Evolutionary conservation across 305 asterid species (phyloP), one percentile per base, ranked within the genome.

Genomic region (Fraxinus nigra): DNA sequence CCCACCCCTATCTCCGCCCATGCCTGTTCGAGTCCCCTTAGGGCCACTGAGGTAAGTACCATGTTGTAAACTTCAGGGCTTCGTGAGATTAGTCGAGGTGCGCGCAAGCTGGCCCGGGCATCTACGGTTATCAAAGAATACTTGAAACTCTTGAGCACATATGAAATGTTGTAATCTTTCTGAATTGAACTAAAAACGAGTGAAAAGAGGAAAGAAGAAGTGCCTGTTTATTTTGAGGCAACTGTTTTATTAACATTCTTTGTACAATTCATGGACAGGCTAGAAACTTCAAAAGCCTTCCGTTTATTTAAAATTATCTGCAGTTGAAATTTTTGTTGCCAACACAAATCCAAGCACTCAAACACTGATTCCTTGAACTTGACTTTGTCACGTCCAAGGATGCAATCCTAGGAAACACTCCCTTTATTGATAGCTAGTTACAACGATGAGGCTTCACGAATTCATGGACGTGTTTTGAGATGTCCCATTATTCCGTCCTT

Each of bases 221-320:
- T 65, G 73, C 43, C 38, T 69, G 43, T 69, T 30, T 6, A 32
- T 28, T 69, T 69, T 79, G n/a, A 14, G 79, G 85, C 79, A 75
- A 86, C 75, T 13, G 59, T 83, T 51, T 86, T 84, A 84, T 84
- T 86, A 11, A 72, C 81, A n/a, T 28, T 70, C 30, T 20, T 74
- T 13, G 35, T 40, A 63, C 74, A 78, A 16, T 22, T 24, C 46
- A 83, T 38, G 46, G 35, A 76, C 38, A 75, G 82, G 78, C 78
- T 24, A 37, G 72, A 11, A 51, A 37, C 61, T 77, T 80, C 1
- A 72, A 46, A 24, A 40, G 72, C 82, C 76, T 84, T 48, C 35
- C 35, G 20, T 2, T 6, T 6, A 20, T 14, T 22, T 75, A 37
- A 14, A 40, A 38, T 20, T 75, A 20, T 51, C 10, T 75, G 78